Evolutionary conservation across 116 monocot genomes (phyloP).

Genomic region (Papilionanthe hybrid): DNA sequence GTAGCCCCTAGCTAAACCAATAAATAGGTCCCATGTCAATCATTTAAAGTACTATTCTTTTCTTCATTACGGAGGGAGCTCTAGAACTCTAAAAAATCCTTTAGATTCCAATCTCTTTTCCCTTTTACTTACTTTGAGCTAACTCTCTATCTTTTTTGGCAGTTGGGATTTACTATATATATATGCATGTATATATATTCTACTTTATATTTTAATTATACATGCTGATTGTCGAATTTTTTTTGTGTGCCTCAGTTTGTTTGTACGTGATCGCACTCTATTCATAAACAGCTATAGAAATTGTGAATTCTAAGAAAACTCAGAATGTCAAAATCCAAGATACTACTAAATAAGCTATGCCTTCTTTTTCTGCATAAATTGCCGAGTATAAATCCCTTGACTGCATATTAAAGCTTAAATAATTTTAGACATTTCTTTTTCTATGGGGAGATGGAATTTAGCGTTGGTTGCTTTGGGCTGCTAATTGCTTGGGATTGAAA

Average conservation of each 20-base stretch:
- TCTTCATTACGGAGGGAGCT: background rate
- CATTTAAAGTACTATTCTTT: background rate
- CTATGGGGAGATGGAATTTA: background rate
- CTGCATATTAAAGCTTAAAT: background rate
- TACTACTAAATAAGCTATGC: background rate
- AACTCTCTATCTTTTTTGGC: background rate
- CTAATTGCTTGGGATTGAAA: background rate
- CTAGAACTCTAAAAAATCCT: background rate
- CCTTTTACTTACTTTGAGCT: background rate
- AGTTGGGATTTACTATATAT: background rate
- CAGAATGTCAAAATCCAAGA: background rate
- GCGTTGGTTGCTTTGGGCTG: background rate
- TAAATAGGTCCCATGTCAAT: background rate
- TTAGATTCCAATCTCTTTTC: background rate
- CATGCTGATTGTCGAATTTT: background rate
- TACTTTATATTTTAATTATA: background rate
- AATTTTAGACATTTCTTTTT: background rate
- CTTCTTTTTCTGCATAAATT: background rate
- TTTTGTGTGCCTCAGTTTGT: background rate
- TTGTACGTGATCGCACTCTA: background rate
- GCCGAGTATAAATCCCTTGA: background rate
- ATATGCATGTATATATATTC: background rate
- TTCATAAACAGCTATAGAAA: background rate
- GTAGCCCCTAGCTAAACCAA: background rate
- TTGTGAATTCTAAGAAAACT: background rate